Percentiles rank a stretch among this genome's conserved stretches.
Conservation (phyloP, 805 yeast genomes). For the Komagataella mondaviorum region DNA sequence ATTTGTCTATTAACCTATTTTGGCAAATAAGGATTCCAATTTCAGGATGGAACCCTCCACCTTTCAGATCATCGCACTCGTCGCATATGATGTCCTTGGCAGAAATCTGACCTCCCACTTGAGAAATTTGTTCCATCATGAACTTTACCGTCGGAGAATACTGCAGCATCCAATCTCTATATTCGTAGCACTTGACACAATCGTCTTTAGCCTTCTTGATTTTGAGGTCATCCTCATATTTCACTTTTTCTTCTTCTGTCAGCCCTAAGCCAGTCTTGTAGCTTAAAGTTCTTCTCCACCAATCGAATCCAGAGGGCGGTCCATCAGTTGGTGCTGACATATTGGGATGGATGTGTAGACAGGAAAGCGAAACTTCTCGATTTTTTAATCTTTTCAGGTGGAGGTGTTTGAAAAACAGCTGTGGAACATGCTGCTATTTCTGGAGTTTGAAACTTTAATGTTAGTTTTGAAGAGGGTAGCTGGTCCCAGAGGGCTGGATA, state of each 20-base stretch:
- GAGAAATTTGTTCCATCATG: conserved; percentile 72
- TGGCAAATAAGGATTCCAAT: conserved; percentile 80
- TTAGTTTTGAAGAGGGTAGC: too few species aligned
- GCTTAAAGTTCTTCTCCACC: conserved; percentile 69
- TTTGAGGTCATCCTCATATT: conserved; percentile 42
- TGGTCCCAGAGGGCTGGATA: too few species aligned
- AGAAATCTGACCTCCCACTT: conserved; percentile 35
- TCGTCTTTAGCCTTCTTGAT: conserved; percentile 31
- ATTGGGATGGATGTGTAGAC: background rate
- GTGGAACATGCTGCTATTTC: background rate
- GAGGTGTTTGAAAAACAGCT: background rate
- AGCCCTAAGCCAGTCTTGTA: conserved; percentile 63
- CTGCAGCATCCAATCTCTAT: conserved; percentile 65
- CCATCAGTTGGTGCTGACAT: background rate
- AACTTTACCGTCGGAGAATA: conserved; percentile 80
- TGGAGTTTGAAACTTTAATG: background rate
- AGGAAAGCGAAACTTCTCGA: background rate
- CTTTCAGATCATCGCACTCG: conserved; percentile 64
- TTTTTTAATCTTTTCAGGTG: background rate
- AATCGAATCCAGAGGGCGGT: conserved; percentile 20
- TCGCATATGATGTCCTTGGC: conserved; percentile 57
- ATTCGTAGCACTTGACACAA: conserved; percentile 61
- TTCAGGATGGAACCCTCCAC: conserved; percentile 84
- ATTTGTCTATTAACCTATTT: conserved; percentile 57
- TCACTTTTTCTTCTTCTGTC: conserved; percentile 31